Evolutionary conservation across 768 basidiomycete species (phyloP).

Genomic region (Pleurotus tuoliensis): DNA sequence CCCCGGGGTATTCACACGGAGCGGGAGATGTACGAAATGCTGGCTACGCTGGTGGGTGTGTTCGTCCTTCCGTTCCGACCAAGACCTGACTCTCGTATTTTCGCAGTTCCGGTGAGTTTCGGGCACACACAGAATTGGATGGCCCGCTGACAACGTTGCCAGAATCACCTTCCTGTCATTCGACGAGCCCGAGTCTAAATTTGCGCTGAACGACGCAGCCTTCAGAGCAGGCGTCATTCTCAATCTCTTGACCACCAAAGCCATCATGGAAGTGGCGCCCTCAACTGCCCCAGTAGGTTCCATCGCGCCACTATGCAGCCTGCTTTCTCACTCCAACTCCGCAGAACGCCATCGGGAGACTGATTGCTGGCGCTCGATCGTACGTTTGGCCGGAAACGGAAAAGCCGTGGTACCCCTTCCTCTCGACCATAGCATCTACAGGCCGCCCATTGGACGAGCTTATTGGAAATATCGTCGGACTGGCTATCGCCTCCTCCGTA

Average conservation of each 20-base stretch:
- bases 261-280: conserved; percentile 23
- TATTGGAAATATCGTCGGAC: conserved; percentile 40
- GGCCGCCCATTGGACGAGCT: conserved; percentile 37
- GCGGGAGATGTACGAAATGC: conserved; percentile 44
- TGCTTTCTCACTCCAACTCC: background rate
- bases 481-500: conserved; percentile 43
- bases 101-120: conserved; percentile 12
- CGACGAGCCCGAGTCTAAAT: conserved; percentile 28
- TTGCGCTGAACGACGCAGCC: conserved; percentile 25
- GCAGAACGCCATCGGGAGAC: background rate
- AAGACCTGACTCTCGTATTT: background rate
- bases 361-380: background rate
- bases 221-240: conserved; percentile 25
- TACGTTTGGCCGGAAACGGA: conserved; percentile 23
- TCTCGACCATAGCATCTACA: conserved; percentile 28
- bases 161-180: conserved; percentile 25
- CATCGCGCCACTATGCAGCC: background rate
- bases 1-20: conserved; percentile 41
- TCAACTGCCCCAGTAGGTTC: conserved; percentile 21
- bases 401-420: conserved; percentile 36
- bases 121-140: background rate
- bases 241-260: conserved; percentile 27
- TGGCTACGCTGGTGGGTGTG: conserved; percentile 26
- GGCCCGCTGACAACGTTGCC: background rate
- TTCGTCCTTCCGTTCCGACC: background rate